Evolutionary conservation across 805 yeast species (phyloP), one percentile per base, ranked within the genome.

Genomic region (Metschnikowia drakensbergensis): DNA sequence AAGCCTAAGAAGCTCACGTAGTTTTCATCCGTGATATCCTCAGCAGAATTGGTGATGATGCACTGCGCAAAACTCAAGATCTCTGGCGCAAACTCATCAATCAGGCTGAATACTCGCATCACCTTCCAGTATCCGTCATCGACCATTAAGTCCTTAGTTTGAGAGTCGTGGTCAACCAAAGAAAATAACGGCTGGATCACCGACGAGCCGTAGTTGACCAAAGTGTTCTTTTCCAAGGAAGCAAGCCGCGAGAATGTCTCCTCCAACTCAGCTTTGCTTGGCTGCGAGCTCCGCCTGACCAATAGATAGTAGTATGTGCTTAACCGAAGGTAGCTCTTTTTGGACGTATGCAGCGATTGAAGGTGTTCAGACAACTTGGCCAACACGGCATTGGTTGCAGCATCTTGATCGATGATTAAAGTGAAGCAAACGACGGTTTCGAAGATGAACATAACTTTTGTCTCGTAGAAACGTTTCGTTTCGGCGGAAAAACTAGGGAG

Each of bases 1-100:
- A 86, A 65, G 0, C 92, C 94, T 33, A 87, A 69, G 8, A 86
- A 64, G 54, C 80, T 75, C 79, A 86, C 79, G 56, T 80, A 86
- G 55, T 84, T 86, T 1, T 64, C 61, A 5, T 72, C 68, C 13
- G 69, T 71, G 30, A 84, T 68, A 8, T 70, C 66, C 1, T 60
- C 54, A 0, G 75, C 57, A 2, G 67, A 54, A 25, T 60, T 44
- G 56, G 61, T 60, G 29, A 77, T 54, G 4, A 81, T 57, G 1
- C 65, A 59, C 35, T 75, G 76, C 42, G 81, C 65, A 54, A 81
- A 82, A 11, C 60, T 61, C 48, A 78, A 77, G 8, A 86, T 73
- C 1, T 62, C 64, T 2, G 55, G 54, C 0, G 84, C 72, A 52
- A 70, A 71, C 0, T 63, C 65, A 22, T 74, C 67, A 35, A 74